These are phyloP conservation scores for Trametes versicolor DNA, from an alignment of 1,284 basidiomycete species.

Conservation along the genomic window DNA sequence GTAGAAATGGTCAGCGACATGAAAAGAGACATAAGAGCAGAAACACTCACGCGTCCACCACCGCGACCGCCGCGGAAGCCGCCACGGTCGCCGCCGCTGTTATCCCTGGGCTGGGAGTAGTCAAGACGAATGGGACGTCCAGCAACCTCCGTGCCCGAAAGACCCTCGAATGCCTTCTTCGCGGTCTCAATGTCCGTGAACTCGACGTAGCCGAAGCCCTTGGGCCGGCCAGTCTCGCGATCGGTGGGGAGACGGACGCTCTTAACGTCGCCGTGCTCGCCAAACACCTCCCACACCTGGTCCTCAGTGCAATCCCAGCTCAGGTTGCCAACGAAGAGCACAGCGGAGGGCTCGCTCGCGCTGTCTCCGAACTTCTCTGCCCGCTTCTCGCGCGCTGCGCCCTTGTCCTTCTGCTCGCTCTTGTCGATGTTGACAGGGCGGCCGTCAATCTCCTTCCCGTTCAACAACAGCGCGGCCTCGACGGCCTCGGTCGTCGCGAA, in stretches of 20 bases:
- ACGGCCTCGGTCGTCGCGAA: constrained; percentile 83
- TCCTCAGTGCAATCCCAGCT: constrained; percentile 88
- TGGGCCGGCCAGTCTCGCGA: constrained; percentile 89
- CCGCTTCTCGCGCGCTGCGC: constrained; percentile 68
- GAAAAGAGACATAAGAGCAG: neutral
- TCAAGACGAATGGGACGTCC: constrained; percentile 89
- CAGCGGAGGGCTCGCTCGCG: constrained; percentile 75
- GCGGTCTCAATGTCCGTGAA: constrained; percentile 87
- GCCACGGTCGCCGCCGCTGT: constrained; percentile 62
- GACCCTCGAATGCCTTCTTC: constrained; percentile 81
- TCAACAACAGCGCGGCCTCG: constrained; percentile 81
- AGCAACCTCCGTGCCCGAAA: constrained; percentile 83
- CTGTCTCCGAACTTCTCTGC: constrained; percentile 83
- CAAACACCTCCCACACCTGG: constrained; percentile 91
- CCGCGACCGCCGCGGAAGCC: constrained; percentile 46
- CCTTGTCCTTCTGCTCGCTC: constrained; percentile 70
- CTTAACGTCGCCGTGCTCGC: constrained; percentile 90
- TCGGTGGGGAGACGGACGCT: constrained; percentile 94
- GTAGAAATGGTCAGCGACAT: constrained; percentile 21
- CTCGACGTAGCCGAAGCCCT: constrained; percentile 98
- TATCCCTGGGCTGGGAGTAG: constrained; percentile 88
- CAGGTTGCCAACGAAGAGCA: constrained; percentile 93
- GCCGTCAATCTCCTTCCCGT: constrained; percentile 92
- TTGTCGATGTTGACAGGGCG: constrained; percentile 90
- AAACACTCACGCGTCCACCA: constrained; percentile 49